Conservation (phyloP, 805 yeast genomes). For the Lipomyces yamadae region DNA sequence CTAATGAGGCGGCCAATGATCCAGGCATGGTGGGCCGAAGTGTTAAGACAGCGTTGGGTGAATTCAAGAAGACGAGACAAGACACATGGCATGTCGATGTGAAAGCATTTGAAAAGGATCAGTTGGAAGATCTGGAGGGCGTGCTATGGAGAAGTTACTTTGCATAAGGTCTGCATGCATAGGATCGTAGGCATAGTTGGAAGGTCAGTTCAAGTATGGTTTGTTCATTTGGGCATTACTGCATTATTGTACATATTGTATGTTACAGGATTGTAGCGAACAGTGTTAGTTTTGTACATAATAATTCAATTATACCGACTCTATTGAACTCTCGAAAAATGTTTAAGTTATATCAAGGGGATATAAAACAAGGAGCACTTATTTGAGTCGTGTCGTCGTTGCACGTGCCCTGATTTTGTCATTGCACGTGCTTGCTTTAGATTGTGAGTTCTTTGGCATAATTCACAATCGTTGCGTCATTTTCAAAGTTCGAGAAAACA, state of each 20-base stretch:
- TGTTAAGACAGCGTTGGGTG: slow-evolving; percentile 78
- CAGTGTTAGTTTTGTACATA: background rate
- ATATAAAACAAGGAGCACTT: no score
- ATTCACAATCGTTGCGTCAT: background rate
- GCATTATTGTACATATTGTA: background rate
- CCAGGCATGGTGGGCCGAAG: slow-evolving; percentile 81
- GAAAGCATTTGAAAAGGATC: slow-evolving; percentile 71
- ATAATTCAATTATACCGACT: background rate
- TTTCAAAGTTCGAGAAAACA: no score
- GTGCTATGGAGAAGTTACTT: slow-evolving; percentile 92
- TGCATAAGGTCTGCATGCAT: slow-evolving; percentile 52
- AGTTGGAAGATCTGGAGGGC: slow-evolving; percentile 90
- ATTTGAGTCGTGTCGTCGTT: background rate
- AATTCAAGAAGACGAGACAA: slow-evolving; percentile 87
- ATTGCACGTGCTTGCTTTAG: no score
- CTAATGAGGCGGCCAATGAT: slow-evolving; percentile 70
- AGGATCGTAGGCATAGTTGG: background rate
- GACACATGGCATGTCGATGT: slow-evolving; percentile 96
- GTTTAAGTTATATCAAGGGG: no score
- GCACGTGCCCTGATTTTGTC: background rate
- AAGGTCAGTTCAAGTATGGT: background rate
- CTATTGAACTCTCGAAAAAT: no score
- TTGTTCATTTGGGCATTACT: background rate
- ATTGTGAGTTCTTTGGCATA: no score
- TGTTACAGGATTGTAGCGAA: background rate